Percentiles rank a stretch among this genome's conserved stretches.
Conservation (phyloP, 441 rosid genomes). For the Macaranga tanarius region DNA sequence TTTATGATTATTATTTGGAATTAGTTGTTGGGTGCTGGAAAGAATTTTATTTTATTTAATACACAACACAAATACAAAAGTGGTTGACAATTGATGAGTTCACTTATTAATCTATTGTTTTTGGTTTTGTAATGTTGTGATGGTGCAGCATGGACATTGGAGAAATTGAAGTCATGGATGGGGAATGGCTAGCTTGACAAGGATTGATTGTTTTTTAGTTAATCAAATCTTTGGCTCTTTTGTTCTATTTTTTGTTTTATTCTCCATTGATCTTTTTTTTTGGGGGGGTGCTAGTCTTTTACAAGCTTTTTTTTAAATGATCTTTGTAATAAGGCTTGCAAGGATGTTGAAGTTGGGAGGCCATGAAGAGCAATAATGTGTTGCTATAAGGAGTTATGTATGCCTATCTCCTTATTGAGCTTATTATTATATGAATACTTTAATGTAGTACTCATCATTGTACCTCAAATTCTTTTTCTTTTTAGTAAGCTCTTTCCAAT, state of each 20-base stretch:
- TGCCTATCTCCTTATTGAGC: conserved; percentile 22
- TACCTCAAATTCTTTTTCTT: neutral
- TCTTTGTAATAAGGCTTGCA: conserved; percentile 40
- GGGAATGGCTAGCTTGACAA: conserved; percentile 86
- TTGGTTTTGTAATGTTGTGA: conserved; percentile 26
- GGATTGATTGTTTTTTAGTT: conserved; percentile 67
- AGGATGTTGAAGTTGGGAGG: conserved; percentile 26
- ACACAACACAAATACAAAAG: conserved; percentile 18
- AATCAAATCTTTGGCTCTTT: conserved; percentile 61
- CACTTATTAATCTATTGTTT: conserved; percentile 20
- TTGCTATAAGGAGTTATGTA: conserved; percentile 19
- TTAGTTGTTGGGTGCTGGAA: conserved; percentile 2
- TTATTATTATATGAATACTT: conserved; percentile 13
- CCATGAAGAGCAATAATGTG: conserved; percentile 36
- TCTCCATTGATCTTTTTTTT: conserved; percentile 26
- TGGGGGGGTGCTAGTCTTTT: conserved; percentile 17
- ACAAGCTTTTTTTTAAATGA: conserved; percentile 7
- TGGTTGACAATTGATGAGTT: conserved; percentile 23
- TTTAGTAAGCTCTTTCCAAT: neutral
- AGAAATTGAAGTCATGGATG: conserved; percentile 84
- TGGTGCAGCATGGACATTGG: conserved; percentile 81
- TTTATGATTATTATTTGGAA: conserved; percentile 6
- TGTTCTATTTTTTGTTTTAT: neutral
- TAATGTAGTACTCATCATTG: neutral
- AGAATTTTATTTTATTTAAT: neutral